Evolutionary conservation across 2,329 filamentous ascomycete genomes (phyloP).

Genomic region (Lecanoromycetidae sp.): DNA sequence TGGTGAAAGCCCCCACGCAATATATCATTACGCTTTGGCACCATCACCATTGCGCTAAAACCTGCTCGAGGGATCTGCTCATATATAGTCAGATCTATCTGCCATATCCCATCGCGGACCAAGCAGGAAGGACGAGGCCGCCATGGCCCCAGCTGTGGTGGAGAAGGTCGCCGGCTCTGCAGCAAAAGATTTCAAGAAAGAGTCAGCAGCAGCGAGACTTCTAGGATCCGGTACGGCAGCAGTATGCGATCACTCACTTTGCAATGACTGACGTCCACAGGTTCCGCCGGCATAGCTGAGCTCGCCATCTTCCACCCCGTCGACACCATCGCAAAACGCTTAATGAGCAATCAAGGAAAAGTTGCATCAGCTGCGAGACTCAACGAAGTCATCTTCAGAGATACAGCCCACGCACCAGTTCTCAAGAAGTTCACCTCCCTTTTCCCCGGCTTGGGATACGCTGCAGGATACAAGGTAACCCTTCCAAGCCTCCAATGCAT

Average conservation of each 20-base stretch:
- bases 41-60: no score
- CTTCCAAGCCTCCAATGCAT: constrained; percentile 1
- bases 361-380: constrained; percentile 52
- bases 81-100: no score
- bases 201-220: constrained; percentile 78
- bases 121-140: background rate
- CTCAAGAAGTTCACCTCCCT: constrained; percentile 81
- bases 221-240: constrained; percentile 68
- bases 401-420: constrained; percentile 60
- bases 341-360: constrained; percentile 94
- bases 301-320: constrained; percentile 89
- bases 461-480: constrained; percentile 82
- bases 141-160: constrained; percentile 17
- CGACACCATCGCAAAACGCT: constrained; percentile 94
- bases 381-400: constrained; percentile 88
- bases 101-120: no score
- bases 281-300: constrained; percentile 85
- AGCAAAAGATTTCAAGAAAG: constrained; percentile 59
- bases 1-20: no score
- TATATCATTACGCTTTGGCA: no score
- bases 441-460: constrained; percentile 94
- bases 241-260: background rate
- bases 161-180: constrained; percentile 29
- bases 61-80: no score
- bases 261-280: constrained; percentile 35